Evolutionary conservation across 306 rosid species (phyloP), one percentile per base, ranked within the genome.

Genomic region (Biancaea sappan): DNA sequence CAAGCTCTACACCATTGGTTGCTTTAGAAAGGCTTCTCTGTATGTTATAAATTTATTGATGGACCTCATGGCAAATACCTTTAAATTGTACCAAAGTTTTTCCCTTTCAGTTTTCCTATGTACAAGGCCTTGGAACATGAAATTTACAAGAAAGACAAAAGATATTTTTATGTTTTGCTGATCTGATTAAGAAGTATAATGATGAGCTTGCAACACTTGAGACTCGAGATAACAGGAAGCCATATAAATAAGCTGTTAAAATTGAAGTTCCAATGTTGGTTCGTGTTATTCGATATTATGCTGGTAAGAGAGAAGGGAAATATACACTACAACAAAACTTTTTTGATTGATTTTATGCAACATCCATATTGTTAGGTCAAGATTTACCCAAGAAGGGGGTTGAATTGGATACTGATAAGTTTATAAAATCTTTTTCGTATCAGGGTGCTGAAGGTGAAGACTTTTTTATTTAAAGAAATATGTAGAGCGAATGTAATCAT

Each of bases 191-290:
- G 54, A 81, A 85, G 74, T 89, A 94, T 54, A 86, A 77, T 14
- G 94, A 94, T 61, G 91, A 88, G 72, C 26, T 94, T 51, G 96
- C 98, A 1, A 72, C 92, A 50, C 98, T 94, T 38, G 98, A 94
- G 88, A 86, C 93, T 37, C 91, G 97, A 97, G 97, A 94, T 75
- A 91, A 84, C 64, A 97, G 97, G n/a, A n/a, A n/a, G n/a, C n/a
- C n/a, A n/a, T n/a, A n/a, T n/a, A n/a, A n/a, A 80, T 96, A 91
- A 74, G 72, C 94, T 52, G 86, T 87, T 54, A 53, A 88, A 37
- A 48, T 84, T 71, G 98, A 94, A 70, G 29, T 90, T 21, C 97
- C 96, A 8, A 86, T 91, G 92, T 4, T 90, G 12, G 87, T 74
- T 66, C 96, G 91, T 63, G 69, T 88, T 5, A 38, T 94, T 31